phyloP scores from a whole-genome alignment of 2,329 filamentous ascomycete species.

The Pseudocercospora eumusae region DNA sequence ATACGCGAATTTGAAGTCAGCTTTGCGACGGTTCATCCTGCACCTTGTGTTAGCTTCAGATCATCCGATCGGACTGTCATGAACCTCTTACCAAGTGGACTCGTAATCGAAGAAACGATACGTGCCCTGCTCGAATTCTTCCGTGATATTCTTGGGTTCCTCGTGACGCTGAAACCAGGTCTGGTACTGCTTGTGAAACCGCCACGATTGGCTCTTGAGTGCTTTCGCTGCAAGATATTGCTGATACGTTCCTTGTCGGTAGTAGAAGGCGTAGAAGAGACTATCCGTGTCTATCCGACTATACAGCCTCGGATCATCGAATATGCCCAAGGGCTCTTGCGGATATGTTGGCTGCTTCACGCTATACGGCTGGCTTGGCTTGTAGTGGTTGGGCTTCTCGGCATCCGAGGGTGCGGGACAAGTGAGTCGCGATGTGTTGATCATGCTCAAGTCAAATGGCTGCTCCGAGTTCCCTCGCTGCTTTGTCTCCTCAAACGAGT shows the following conservation, averaged over 20 bases:
- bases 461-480: slow-evolving; percentile 63
- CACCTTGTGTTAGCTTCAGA: slow-evolving; percentile 19
- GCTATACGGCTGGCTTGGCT: slow-evolving; percentile 74
- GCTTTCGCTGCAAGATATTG: slow-evolving; percentile 94
- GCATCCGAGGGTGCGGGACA: slow-evolving; percentile 76
- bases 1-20: slow-evolving; percentile 97
- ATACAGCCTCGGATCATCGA: slow-evolving; percentile 88
- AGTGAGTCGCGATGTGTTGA: slow-evolving; percentile 71
- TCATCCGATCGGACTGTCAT: slow-evolving; percentile 12
- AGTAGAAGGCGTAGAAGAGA: slow-evolving; percentile 98
- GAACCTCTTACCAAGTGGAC: slow-evolving; percentile 80
- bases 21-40: slow-evolving; percentile 98
- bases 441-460: slow-evolving; percentile 68
- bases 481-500: slow-evolving; percentile 84
- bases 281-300: slow-evolving; percentile 90
- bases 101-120: slow-evolving; percentile 99
- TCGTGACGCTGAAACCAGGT: slow-evolving; percentile 99
- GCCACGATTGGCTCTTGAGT: slow-evolving; percentile 97
- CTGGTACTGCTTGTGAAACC: slow-evolving; percentile 99
- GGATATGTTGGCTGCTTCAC: slow-evolving; percentile 81
- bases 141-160: slow-evolving; percentile 96
- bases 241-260: slow-evolving; percentile 93
- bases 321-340: slow-evolving; percentile 85
- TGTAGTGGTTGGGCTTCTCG: slow-evolving; percentile 80
- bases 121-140: slow-evolving; percentile 97